A percentile compares a stretch with the other conserved stretches of the same genome.
These are phyloP conservation scores for Solanum appendiculatum DNA, from an alignment of 257 asterid species.

Conservation along the genomic window DNA sequence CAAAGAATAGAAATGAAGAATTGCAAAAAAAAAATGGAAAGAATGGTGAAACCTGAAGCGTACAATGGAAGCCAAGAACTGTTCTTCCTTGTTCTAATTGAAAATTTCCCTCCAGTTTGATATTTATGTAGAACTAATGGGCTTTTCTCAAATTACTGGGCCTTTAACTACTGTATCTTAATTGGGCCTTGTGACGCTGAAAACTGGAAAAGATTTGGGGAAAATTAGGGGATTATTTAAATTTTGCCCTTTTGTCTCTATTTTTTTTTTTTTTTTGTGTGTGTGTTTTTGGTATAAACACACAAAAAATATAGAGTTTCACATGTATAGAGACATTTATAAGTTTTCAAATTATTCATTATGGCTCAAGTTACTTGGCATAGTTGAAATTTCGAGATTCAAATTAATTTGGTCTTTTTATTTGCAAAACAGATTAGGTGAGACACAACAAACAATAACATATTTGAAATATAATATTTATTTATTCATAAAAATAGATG, in stretches of 20 bases:
- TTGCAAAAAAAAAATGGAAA: neutral
- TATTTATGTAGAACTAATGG: neutral
- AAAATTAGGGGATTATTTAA: neutral
- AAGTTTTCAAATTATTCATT: neutral
- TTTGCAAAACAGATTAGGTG: neutral
- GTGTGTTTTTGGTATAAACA: neutral
- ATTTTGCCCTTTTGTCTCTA: neutral
- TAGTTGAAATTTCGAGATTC: neutral
- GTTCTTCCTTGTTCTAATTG: neutral
- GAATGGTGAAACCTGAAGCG: neutral
- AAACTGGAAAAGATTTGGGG: neutral
- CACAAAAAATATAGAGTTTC: neutral
- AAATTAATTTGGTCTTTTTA: no score
- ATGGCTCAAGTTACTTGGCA: neutral
- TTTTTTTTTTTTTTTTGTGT: no score
- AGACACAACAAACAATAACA: neutral
- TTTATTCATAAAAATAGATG: no score
- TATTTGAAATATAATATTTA: neutral
- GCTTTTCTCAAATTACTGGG: neutral
- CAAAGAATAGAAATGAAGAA: neutral
- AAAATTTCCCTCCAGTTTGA: constrained; percentile 44
- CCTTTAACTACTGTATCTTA: neutral
- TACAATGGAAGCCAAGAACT: neutral
- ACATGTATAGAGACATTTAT: neutral
- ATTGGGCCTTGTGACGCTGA: neutral